phyloP scores from a whole-genome alignment of 345 rosid genomes.

The Corymbia maculata region DNA sequence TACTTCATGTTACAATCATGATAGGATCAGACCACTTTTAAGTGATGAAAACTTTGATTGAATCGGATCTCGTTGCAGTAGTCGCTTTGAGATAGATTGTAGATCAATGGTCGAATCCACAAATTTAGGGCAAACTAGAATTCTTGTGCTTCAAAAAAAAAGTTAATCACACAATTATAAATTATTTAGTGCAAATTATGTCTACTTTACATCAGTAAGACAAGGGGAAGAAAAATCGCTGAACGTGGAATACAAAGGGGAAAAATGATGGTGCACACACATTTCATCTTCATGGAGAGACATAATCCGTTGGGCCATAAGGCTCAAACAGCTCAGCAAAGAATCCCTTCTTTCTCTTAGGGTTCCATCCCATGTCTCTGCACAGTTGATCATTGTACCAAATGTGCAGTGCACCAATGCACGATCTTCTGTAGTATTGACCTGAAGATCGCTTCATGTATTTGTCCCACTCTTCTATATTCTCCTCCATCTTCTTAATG shows the following conservation, averaged over 20 bases:
- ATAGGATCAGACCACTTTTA: not conserved
- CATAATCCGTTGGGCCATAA: constrained; percentile 33
- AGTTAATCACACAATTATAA: not conserved
- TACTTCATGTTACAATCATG: not conserved
- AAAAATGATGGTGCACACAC: not conserved
- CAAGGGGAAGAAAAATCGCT: not conserved
- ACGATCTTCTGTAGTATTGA: constrained; percentile 12
- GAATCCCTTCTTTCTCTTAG: constrained; percentile 24
- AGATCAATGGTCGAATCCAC: not conserved
- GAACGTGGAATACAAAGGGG: not conserved
- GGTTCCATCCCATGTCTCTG: constrained; percentile 33
- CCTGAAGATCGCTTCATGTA: constrained; percentile 17
- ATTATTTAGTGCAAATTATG: not conserved
- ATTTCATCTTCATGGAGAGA: not conserved
- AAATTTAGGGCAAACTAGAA: not conserved
- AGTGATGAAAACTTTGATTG: not conserved
- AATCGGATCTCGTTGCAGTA: not conserved
- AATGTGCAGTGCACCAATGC: constrained; percentile 19
- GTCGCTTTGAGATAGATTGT: not conserved
- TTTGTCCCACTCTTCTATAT: constrained; percentile 12
- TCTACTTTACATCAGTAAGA: not conserved
- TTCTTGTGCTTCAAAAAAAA: not conserved
- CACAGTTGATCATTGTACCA: constrained; percentile 37
- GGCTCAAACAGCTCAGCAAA: constrained; percentile 30
- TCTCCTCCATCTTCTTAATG: constrained; percentile 25